A percentile compares a stretch with the other conserved stretches of the same genome.
Conservation (phyloP, 306 rosid genomes). For the Acacia melanoxylon region DNA sequence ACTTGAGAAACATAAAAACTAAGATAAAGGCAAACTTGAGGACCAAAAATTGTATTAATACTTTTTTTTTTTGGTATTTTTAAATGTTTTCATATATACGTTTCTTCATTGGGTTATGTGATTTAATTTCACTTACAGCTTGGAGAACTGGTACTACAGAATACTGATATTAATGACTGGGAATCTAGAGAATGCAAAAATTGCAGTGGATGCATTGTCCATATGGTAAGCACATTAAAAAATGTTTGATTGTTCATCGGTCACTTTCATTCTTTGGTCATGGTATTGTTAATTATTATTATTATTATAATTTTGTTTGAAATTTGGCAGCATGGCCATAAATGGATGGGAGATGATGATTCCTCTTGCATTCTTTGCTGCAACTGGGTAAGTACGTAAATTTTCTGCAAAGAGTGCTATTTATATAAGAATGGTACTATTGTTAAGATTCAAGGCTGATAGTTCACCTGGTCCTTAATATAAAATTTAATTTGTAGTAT, state of each 20-base stretch:
- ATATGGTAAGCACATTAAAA: conserved; percentile 53
- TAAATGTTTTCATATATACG: background rate
- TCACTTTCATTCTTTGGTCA: background rate
- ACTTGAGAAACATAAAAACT: too few species aligned
- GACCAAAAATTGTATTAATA: too few species aligned
- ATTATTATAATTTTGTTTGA: too few species aligned
- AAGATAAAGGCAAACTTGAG: background rate
- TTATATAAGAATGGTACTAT: background rate
- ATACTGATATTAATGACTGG: conserved; percentile 79
- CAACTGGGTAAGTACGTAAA: conserved; percentile 50
- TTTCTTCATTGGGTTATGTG: background rate
- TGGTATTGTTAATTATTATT: background rate
- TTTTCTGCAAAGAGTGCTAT: background rate
- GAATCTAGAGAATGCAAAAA: conserved; percentile 60
- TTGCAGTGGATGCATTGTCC: conserved; percentile 81
- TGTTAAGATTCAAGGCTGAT: too few species aligned
- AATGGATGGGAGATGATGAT: conserved; percentile 83
- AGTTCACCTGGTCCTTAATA: too few species aligned
- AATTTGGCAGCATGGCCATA: conserved; percentile 65
- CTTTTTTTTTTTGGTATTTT: background rate
- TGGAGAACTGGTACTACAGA: conserved; percentile 89
- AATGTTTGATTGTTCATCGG: background rate
- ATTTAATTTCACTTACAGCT: conserved; percentile 38
- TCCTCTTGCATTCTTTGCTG: conserved; percentile 78
- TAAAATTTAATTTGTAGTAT: too few species aligned